Evolutionary conservation across 2,329 filamentous ascomycete species (phyloP).

Genomic region (Ophiocordyceps robertsii): DNA sequence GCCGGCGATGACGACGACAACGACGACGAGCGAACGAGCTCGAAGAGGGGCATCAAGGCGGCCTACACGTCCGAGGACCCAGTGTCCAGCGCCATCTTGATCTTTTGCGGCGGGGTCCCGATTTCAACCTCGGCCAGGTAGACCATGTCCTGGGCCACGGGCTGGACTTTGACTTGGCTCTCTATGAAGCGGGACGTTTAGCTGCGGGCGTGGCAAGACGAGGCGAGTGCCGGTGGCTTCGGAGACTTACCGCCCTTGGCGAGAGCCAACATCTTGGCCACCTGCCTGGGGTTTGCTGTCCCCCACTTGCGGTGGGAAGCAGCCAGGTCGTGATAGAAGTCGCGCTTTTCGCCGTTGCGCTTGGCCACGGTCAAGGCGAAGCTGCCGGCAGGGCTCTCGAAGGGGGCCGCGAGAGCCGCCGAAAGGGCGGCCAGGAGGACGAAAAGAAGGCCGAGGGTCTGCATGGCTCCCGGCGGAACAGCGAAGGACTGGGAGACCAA

Average conservation of each 20-base stretch:
- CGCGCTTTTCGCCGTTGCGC: slow-evolving; percentile 8
- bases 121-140: slow-evolving; percentile 30
- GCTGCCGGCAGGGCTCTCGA: background rate
- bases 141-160: slow-evolving; percentile 26
- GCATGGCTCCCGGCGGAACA: background rate
- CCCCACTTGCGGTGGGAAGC: slow-evolving; percentile 22
- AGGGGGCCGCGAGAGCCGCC: background rate
- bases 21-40: too few relatives aligned
- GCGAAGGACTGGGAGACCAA: background rate
- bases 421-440: background rate
- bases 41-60: background rate
- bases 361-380: slow-evolving; percentile 17
- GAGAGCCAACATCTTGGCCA: slow-evolving; percentile 13
- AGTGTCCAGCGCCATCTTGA: slow-evolving; percentile 38
- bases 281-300: slow-evolving; percentile 7
- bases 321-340: slow-evolving; percentile 20
- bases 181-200: slow-evolving; percentile 8
- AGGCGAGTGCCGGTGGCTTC: background rate
- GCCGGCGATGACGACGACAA: background rate
- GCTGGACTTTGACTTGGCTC: slow-evolving; percentile 18
- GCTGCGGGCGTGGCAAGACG: background rate
- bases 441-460: background rate
- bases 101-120: slow-evolving; percentile 31
- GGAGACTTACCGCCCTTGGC: slow-evolving; percentile 12
- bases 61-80: slow-evolving; percentile 52